A percentile compares a stretch with the other conserved stretches of the same genome.
phyloP scores from a whole-genome alignment of 805 yeast genomes.

The Nakazawaea populi region DNA sequence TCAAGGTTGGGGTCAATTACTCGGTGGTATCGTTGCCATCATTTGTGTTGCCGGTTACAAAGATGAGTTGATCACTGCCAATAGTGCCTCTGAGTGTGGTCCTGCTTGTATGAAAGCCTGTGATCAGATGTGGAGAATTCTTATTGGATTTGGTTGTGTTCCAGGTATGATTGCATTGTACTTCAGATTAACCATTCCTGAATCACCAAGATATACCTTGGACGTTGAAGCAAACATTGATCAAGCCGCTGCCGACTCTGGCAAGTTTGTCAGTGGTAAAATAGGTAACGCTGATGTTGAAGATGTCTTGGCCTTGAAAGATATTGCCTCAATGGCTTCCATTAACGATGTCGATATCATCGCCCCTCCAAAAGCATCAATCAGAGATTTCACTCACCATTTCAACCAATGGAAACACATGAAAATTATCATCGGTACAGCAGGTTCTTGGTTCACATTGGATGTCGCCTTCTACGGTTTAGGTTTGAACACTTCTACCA shows the following conservation, averaged over 20 bases:
- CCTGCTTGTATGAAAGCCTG: conserved; percentile 66
- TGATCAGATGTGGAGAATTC: conserved; percentile 93
- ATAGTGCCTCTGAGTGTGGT: conserved; percentile 54
- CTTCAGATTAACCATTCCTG: conserved; percentile 91
- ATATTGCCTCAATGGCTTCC: conserved; percentile 24
- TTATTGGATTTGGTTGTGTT: conserved; percentile 84
- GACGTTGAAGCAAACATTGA: conserved; percentile 61
- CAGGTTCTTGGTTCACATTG: conserved; percentile 85
- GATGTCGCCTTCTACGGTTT: conserved; percentile 91
- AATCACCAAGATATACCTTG: conserved; percentile 86
- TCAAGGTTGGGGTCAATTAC: conserved; percentile 94
- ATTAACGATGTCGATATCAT: conserved; percentile 8
- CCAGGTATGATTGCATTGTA: conserved; percentile 83
- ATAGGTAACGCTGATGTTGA: conserved; percentile 42
- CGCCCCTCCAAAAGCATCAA: conserved; percentile 78
- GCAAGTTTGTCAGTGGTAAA: conserved; percentile 43
- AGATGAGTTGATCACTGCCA: conserved; percentile 47
- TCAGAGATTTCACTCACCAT: conserved; percentile 63
- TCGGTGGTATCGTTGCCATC: conserved; percentile 81
- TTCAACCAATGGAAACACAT: conserved; percentile 84
- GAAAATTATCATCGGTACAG: conserved; percentile 81
- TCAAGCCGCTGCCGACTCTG: conserved; percentile 51
- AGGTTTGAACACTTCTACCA: conserved; percentile 74
- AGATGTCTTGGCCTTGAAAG: conserved; percentile 38
- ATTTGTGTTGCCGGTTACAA: conserved; percentile 75